A percentile compares a stretch with the other conserved stretches of the same genome.
Evolutionary conservation across 2,329 filamentous ascomycete species (phyloP).

Genomic region (Aureobasidium sp.): DNA sequence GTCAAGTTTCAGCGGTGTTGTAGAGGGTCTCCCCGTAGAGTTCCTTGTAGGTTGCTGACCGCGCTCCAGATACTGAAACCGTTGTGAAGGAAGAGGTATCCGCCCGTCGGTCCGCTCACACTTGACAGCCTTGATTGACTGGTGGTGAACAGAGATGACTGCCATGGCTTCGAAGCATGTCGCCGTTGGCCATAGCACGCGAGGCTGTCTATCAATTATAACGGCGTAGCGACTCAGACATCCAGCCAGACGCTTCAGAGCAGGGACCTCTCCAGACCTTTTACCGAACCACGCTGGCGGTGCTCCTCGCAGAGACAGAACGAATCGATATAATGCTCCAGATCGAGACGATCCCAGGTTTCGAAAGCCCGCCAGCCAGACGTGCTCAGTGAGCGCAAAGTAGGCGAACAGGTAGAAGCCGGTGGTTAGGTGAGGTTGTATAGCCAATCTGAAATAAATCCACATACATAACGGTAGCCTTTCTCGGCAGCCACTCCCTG

Average conservation of each 20-base stretch:
- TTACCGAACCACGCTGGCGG: neutral
- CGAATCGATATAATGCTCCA: neutral
- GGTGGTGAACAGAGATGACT: neutral
- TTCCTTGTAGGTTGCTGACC: neutral
- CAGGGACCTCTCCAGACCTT: constrained; percentile 5
- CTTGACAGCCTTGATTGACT: neutral
- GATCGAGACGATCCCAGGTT: neutral
- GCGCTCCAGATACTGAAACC: constrained; percentile 6
- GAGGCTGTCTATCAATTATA: neutral
- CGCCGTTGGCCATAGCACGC: neutral
- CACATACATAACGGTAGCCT: neutral
- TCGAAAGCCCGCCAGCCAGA: neutral
- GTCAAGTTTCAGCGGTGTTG: constrained; percentile 15
- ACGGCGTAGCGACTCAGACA: constrained; percentile 7
- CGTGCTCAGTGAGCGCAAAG: neutral
- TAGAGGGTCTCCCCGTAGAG: constrained; percentile 4
- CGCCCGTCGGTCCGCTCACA: neutral
- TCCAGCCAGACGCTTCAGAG: neutral
- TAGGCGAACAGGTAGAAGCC: neutral
- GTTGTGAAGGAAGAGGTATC: neutral
- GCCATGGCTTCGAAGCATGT: neutral
- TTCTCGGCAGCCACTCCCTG: neutral
- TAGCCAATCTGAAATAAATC: neutral
- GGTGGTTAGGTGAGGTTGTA: neutral
- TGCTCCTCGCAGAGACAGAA: neutral